A percentile compares a stretch with the other conserved stretches of the same genome.
Conservation (phyloP, 768 basidiomycete species). For the Boletellus sp. region DNA sequence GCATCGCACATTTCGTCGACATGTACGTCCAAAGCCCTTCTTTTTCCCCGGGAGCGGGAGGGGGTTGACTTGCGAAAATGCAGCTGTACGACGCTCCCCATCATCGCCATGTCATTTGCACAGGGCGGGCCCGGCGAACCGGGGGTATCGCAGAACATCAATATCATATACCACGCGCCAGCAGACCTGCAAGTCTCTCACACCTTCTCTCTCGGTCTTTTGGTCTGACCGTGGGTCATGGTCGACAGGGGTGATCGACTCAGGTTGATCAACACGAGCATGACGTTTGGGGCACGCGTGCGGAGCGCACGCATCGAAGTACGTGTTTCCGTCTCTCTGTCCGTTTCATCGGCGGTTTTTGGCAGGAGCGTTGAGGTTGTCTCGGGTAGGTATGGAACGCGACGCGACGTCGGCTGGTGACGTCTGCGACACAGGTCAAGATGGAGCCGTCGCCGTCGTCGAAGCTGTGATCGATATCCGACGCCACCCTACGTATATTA, state of each 20-base stretch:
- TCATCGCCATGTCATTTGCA: constrained; percentile 33
- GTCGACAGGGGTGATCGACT: constrained; percentile 41
- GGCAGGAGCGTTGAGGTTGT: neutral
- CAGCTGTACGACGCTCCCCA: constrained; percentile 43
- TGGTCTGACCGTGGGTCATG: neutral
- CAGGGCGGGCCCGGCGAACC: constrained; percentile 27
- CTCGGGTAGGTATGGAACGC: constrained; percentile 40
- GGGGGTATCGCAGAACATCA: constrained; percentile 45
- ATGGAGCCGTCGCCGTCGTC: constrained; percentile 27
- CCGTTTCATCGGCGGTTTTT: neutral
- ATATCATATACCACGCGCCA: constrained; percentile 43
- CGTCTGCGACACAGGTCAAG: constrained; percentile 40
- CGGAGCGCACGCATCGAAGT: constrained; percentile 42
- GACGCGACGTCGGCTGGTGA: constrained; percentile 37
- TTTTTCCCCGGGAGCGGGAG: too few relatives aligned
- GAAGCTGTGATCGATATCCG: constrained; percentile 6
- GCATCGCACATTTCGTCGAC: constrained; percentile 44
- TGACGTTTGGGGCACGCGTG: constrained; percentile 27
- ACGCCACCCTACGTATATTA: too few relatives aligned
- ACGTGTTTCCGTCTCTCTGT: neutral
- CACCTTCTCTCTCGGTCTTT: neutral
- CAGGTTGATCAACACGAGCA: constrained; percentile 39
- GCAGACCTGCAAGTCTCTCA: constrained; percentile 34
- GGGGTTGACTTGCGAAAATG: neutral
- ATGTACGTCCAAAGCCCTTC: constrained; percentile 32